These are phyloP conservation scores for Candida coquimbonensis DNA, from an alignment of 805 yeast species.

Conservation along the genomic window DNA sequence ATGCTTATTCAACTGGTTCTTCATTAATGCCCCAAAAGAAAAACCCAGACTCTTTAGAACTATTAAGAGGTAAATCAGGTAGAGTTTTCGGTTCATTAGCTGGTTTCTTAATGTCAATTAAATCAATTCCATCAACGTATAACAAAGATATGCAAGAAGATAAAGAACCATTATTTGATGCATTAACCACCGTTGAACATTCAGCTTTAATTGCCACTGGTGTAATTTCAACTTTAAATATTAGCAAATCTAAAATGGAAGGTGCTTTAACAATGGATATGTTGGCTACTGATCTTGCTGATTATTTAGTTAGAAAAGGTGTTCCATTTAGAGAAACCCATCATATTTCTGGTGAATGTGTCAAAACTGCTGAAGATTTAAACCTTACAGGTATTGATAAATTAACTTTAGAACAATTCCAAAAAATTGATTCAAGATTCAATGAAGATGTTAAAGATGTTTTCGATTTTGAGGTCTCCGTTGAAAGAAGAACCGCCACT, in stretches of 20 bases:
- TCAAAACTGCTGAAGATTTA: constrained; percentile 77
- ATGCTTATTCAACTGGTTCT: constrained; percentile 97
- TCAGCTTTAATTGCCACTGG: constrained; percentile 94
- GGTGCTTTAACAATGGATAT: constrained; percentile 95
- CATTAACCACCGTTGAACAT: constrained; percentile 84
- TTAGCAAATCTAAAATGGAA: constrained; percentile 71
- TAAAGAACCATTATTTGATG: constrained; percentile 96
- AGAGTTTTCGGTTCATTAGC: constrained; percentile 92
- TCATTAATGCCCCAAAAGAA: constrained; percentile 99
- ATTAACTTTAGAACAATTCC: constrained; percentile 68
- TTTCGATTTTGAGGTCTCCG: constrained; percentile 90
- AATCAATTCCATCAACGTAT: constrained; percentile 96
- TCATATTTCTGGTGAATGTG: constrained; percentile 98
- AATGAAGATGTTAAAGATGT: constrained; percentile 72
- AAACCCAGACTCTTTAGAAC: constrained; percentile 93
- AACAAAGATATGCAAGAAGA: constrained; percentile 99
- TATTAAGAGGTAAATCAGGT: constrained; percentile 94
- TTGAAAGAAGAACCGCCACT: constrained; percentile 91
- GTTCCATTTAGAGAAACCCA: constrained; percentile 99
- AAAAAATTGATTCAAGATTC: constrained; percentile 75
- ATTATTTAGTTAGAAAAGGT: constrained; percentile 93
- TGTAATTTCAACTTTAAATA: constrained; percentile 78
- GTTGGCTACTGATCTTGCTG: constrained; percentile 98
- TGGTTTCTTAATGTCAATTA: constrained; percentile 93
- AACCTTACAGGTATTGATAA: constrained; percentile 80